Percentiles rank a stretch among this genome's conserved stretches.
Conservation (phyloP, 2,329 filamentous ascomycete genomes). For the Apiospora rasikravindrae region DNA sequence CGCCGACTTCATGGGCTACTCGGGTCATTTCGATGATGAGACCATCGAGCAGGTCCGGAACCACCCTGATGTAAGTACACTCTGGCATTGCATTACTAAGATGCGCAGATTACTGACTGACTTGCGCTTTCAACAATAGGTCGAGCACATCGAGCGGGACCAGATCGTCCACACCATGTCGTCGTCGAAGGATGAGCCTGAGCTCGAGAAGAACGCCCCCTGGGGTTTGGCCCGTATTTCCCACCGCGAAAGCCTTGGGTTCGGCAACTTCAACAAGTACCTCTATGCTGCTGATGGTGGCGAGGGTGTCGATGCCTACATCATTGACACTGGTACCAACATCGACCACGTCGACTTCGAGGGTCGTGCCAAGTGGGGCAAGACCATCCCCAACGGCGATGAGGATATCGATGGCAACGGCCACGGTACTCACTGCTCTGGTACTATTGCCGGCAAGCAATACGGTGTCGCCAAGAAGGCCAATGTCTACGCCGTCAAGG, state of each 20-base stretch:
- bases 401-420: constrained; percentile 94
- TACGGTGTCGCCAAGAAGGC: constrained; percentile 99
- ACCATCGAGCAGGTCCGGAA: constrained; percentile 92
- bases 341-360: constrained; percentile 94
- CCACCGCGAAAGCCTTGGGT: constrained; percentile 84
- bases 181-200: constrained; percentile 44
- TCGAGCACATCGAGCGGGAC: constrained; percentile 96
- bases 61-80: constrained; percentile 89
- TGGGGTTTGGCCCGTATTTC: constrained; percentile 99
- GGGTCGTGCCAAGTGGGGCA: constrained; percentile 93
- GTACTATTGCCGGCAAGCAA: constrained; percentile 96
- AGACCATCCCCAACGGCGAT: constrained; percentile 88
- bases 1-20: constrained; percentile 83
- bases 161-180: constrained; percentile 85
- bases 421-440: constrained; percentile 98
- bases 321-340: constrained; percentile 98
- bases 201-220: constrained; percentile 87
- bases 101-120: constrained; percentile 24
- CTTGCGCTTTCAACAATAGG: constrained; percentile 55
- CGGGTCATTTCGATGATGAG: constrained; percentile 93
- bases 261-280: constrained; percentile 98
- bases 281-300: constrained; percentile 87
- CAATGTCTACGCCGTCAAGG: constrained; percentile 95
- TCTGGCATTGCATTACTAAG: background rate
- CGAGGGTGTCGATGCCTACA: constrained; percentile 97